Conservation (phyloP, 1,284 basidiomycete species). For the Cystobasidiaceae sp. region DNA sequence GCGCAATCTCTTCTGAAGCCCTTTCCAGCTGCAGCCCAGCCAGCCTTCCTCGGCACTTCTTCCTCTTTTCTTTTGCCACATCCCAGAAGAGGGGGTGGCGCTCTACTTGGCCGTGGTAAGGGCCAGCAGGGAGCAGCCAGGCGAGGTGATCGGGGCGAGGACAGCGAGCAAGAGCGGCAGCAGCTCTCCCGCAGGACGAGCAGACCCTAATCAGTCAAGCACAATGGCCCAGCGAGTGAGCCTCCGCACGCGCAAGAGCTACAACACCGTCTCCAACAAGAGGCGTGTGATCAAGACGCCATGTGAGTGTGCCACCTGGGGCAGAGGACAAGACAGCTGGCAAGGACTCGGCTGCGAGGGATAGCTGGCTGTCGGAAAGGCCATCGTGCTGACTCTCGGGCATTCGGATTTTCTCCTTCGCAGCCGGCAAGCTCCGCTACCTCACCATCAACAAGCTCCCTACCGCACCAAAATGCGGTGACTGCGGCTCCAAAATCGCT, state of each 20-base stretch:
- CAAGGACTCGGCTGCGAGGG: constrained; percentile 31
- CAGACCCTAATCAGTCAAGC: not conserved
- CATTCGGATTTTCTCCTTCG: not conserved
- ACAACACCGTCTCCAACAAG: constrained; percentile 97
- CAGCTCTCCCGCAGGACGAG: not conserved
- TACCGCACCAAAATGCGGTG: constrained; percentile 88
- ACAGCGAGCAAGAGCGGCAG: not conserved
- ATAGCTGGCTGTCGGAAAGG: not conserved
- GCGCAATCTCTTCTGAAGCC: no score
- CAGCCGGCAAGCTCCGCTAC: constrained; percentile 81
- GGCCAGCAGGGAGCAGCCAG: no score
- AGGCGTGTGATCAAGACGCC: constrained; percentile 96
- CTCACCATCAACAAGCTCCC: constrained; percentile 83
- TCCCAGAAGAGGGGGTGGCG: no score
- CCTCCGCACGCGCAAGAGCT: constrained; percentile 95
- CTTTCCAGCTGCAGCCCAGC: no score
- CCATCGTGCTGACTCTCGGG: not conserved
- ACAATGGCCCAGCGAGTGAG: constrained; percentile 59
- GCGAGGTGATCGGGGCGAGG: no score
- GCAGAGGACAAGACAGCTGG: constrained; percentile 36
- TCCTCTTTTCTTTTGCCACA: no score
- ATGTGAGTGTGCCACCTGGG: no score
- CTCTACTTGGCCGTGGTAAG: no score
- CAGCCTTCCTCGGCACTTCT: no score
- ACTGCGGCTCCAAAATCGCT: constrained; percentile 84